phyloP scores from a whole-genome alignment of 495 filamentous ascomycete species.

The Aspergillus carlsbadensis region DNA sequence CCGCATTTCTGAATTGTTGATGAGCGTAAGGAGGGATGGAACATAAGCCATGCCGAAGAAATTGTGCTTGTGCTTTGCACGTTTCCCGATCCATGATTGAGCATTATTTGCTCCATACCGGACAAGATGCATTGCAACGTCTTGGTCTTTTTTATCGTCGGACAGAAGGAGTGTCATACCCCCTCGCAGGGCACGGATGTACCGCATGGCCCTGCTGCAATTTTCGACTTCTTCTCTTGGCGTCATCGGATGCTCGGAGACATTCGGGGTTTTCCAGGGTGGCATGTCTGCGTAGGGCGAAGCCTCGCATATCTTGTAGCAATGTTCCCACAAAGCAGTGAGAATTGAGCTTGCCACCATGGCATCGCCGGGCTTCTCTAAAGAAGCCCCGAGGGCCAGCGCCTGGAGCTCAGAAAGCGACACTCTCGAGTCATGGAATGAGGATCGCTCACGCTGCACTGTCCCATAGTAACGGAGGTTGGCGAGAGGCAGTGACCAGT shows the following conservation, averaged over 20 bases:
- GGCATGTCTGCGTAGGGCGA: no score
- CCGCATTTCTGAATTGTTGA: no score
- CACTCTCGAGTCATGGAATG: slow-evolving; percentile 3
- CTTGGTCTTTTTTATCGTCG: neutral
- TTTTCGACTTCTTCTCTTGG: neutral
- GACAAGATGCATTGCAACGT: slow-evolving; percentile 3
- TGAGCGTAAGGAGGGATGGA: neutral
- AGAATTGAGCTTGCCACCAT: neutral
- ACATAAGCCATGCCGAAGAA: slow-evolving; percentile 1
- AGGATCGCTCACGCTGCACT: slow-evolving; percentile 2
- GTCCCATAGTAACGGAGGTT: slow-evolving; percentile 7
- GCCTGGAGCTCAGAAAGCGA: neutral
- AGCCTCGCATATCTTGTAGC: neutral
- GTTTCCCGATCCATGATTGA: neutral
- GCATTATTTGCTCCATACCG: slow-evolving; percentile 3
- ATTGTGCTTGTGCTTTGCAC: neutral
- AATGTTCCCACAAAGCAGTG: neutral
- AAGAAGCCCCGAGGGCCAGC: neutral
- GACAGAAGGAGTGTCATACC: neutral
- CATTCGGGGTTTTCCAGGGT: neutral
- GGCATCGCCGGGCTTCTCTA: neutral
- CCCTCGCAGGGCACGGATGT: neutral
- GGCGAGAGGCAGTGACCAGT: slow-evolving; percentile 7
- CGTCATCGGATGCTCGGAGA: neutral
- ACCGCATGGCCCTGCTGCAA: no score